phyloP scores from a whole-genome alignment of 768 basidiomycete genomes.

The Suillus clintonianus region DNA sequence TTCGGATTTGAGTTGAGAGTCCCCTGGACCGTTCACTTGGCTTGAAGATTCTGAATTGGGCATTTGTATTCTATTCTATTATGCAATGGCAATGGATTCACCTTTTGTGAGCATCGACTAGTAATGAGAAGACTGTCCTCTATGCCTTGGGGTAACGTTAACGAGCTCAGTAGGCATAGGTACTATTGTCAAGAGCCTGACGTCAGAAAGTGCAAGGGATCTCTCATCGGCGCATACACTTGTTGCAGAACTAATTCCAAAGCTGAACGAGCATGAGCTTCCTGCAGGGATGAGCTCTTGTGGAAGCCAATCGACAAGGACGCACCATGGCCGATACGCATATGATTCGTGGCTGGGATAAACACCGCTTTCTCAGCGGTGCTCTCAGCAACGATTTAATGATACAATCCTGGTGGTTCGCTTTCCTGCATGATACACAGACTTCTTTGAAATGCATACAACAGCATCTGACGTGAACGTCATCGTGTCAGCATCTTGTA shows the following conservation, averaged over 20 bases:
- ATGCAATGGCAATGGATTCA: no score
- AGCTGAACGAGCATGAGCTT: not conserved
- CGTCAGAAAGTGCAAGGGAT: not conserved
- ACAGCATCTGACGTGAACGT: not conserved
- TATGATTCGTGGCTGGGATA: not conserved
- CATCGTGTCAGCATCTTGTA: not conserved
- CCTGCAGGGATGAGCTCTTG: not conserved
- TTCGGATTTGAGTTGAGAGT: slow-evolving; percentile 53
- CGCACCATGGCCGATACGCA: not conserved
- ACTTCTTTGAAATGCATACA: not conserved
- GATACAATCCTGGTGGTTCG: no score
- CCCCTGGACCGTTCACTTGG: slow-evolving; percentile 66
- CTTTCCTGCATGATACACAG: not conserved
- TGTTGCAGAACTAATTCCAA: not conserved
- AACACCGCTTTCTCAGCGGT: not conserved
- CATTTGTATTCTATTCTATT: no score
- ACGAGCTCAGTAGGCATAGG: not conserved
- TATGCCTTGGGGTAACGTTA: not conserved
- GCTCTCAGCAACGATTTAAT: not conserved
- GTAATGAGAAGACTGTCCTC: not conserved
- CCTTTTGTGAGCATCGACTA: not conserved
- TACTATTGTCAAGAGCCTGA: not conserved
- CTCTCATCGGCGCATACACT: not conserved
- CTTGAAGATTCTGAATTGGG: slow-evolving; percentile 57
- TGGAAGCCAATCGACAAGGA: not conserved